A percentile compares a stretch with the other conserved stretches of the same genome.
phyloP scores from a whole-genome alignment of 306 rosid species.

The Glycyrrhiza uralensis region DNA sequence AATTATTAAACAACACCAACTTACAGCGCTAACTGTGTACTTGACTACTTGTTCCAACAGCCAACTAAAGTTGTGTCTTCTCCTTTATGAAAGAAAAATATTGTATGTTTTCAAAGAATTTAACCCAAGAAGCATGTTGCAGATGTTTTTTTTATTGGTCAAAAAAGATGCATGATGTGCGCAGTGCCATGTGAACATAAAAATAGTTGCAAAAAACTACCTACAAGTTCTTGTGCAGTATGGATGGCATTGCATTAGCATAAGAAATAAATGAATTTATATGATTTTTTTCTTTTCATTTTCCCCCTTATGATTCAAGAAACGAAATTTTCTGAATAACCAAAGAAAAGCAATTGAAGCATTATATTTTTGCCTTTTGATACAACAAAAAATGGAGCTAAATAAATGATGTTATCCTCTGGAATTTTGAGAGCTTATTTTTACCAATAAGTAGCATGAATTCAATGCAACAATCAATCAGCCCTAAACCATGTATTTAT shows the following conservation, averaged over 20 bases:
- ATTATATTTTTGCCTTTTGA: background rate
- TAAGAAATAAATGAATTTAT: background rate
- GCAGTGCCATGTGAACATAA: background rate
- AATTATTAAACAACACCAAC: slow-evolving; percentile 11
- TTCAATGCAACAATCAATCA: background rate
- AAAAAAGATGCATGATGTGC: background rate
- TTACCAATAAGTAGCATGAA: slow-evolving; percentile 2
- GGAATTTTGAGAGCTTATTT: slow-evolving; percentile 2
- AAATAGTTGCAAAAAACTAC: background rate
- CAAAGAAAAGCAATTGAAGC: background rate
- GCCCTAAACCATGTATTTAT: slow-evolving; percentile 20
- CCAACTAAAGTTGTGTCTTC: background rate
- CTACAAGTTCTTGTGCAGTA: slow-evolving; percentile 6
- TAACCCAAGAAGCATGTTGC: background rate
- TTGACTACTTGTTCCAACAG: background rate
- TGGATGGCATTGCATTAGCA: background rate
- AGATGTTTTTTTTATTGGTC: background rate
- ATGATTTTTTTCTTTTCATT: background rate
- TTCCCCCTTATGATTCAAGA: background rate
- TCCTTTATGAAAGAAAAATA: background rate
- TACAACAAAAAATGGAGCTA: background rate
- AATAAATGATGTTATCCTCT: background rate
- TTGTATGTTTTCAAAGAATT: background rate
- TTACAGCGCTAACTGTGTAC: background rate
- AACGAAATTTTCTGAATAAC: background rate